Conservation (phyloP, 2,329 filamentous ascomycete species). For the Plenodomus biglobosus region DNA sequence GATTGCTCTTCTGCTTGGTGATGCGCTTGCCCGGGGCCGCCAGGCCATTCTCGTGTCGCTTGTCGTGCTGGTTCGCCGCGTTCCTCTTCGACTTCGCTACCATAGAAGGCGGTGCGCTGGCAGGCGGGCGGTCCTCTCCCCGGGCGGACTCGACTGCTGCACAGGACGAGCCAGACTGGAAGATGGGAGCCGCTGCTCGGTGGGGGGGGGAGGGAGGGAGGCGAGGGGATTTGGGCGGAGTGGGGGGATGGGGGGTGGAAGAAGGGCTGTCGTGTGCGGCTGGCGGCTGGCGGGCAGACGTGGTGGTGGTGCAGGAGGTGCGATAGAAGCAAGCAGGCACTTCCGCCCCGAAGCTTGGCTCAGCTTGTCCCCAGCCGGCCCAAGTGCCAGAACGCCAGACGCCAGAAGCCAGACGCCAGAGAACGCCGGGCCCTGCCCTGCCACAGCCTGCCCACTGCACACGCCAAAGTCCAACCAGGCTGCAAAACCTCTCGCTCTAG, state of each 20-base stretch:
- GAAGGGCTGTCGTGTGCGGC: conserved; percentile 21
- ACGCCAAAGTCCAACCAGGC: too few relatives aligned
- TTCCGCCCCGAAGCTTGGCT: conserved; percentile 1
- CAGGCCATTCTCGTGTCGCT: conserved; percentile 82
- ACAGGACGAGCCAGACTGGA: conserved; percentile 52
- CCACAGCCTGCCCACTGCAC: too few relatives aligned
- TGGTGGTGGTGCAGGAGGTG: conserved; percentile 13
- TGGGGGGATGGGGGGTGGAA: conserved; percentile 22
- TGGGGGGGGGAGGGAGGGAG: too few relatives aligned
- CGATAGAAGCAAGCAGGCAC: conserved; percentile 4
- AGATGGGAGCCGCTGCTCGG: conserved; percentile 40
- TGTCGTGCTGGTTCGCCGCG: conserved; percentile 51
- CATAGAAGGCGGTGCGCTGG: conserved; percentile 46
- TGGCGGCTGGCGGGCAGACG: conserved; percentile 1
- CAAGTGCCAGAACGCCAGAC: too few relatives aligned
- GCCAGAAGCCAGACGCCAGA: too few relatives aligned
- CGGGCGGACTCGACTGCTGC: conserved; percentile 46
- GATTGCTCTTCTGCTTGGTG: conserved; percentile 51
- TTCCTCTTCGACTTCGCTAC: conserved; percentile 51
- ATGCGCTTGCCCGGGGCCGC: conserved; percentile 75
- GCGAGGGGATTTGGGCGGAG: conserved; percentile 11
- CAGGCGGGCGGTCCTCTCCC: conserved; percentile 38
- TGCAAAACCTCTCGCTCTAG: too few relatives aligned
- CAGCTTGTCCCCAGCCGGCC: not conserved
- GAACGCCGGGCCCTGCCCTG: too few relatives aligned